Conservation (phyloP, 257 asterid genomes). For the Nicotiana tomentosiformis region DNA sequence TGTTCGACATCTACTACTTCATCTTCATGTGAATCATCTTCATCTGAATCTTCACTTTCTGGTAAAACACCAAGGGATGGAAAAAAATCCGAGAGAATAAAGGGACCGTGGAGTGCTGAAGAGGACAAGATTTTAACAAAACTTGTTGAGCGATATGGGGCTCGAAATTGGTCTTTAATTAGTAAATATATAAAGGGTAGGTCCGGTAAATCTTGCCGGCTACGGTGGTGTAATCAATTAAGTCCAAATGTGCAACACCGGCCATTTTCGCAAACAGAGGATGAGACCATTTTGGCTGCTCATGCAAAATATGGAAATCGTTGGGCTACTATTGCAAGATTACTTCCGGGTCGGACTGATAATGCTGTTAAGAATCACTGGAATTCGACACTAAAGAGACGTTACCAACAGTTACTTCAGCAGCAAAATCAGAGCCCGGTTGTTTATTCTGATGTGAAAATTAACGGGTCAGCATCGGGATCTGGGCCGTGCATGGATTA, state of each 20-base stretch:
- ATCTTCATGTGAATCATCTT: constrained; percentile 45
- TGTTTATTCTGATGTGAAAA: constrained; percentile 5
- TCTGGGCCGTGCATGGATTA: not conserved
- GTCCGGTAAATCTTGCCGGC: constrained; percentile 76
- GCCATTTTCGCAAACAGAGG: constrained; percentile 65
- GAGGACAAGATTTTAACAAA: constrained; percentile 72
- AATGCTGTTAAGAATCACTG: constrained; percentile 83
- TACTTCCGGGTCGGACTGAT: constrained; percentile 84
- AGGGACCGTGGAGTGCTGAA: constrained; percentile 92
- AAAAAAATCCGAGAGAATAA: constrained; percentile 39
- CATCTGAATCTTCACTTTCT: constrained; percentile 32
- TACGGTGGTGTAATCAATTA: constrained; percentile 86
- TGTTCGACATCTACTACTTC: constrained; percentile 46
- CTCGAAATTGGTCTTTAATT: constrained; percentile 75
- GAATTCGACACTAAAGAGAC: constrained; percentile 69
- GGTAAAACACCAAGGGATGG: constrained; percentile 11
- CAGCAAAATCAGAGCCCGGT: not conserved
- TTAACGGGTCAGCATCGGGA: constrained; percentile 2
- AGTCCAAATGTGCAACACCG: constrained; percentile 79
- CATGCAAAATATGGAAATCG: constrained; percentile 59
- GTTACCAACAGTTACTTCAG: constrained; percentile 17
- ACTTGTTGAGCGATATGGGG: constrained; percentile 61
- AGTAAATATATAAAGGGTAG: constrained; percentile 73
- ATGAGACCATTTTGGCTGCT: constrained; percentile 59
- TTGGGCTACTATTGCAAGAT: constrained; percentile 86